Evolutionary conservation across 1,139 yeast genomes (phyloP).

Genomic region (Diutina pseudorugosa): DNA sequence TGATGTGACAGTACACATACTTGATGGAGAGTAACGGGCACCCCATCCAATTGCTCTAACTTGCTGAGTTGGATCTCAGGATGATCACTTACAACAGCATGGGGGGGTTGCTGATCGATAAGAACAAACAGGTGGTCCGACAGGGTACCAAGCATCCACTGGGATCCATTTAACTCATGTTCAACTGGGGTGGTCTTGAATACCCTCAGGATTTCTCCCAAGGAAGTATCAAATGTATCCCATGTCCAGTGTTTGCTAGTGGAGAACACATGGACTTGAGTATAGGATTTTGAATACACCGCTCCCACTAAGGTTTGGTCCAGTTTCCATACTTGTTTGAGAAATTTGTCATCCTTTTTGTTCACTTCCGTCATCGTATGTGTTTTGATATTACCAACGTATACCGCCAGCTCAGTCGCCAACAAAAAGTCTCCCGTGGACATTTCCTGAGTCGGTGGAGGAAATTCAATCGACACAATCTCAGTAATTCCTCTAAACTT

Average conservation of each 20-base stretch:
- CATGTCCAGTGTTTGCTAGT: not conserved
- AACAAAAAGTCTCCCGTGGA: not conserved
- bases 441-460: not conserved
- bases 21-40: not conserved
- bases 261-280: not conserved
- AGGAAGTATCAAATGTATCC: conserved; percentile 1
- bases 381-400: not conserved
- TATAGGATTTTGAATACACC: not conserved
- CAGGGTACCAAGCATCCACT: not conserved
- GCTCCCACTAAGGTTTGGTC: not conserved
- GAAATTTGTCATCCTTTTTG: conserved; percentile 1
- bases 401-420: not conserved
- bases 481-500: not conserved
- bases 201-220: not conserved
- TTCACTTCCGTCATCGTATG: not conserved
- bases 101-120: not conserved
- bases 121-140: not conserved
- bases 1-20: not conserved
- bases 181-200: not conserved
- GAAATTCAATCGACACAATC: not conserved
- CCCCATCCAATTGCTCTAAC: not conserved
- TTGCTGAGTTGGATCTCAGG: not conserved
- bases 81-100: not conserved
- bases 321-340: not conserved
- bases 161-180: not conserved